Conservation (phyloP, 2,329 filamentous ascomycete species). For the Pezicula carpinea region DNA sequence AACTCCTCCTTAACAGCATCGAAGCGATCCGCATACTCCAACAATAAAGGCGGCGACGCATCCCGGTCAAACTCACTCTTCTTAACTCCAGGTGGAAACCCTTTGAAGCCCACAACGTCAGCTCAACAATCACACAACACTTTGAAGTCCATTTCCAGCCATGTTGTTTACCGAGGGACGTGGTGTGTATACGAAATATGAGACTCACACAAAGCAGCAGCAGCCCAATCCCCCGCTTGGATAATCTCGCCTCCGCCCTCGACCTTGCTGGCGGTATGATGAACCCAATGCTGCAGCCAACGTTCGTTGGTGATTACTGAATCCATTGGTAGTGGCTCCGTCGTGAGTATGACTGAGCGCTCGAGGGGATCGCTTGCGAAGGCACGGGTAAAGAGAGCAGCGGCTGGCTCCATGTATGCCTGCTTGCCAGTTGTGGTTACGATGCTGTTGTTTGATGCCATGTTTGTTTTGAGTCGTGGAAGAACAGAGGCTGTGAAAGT, state of each 20-base stretch:
- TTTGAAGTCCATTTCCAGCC: no score
- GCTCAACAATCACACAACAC: background rate
- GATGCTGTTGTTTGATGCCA: no score
- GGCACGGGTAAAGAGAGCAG: background rate
- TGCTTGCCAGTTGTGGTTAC: no score
- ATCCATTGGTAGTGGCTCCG: background rate
- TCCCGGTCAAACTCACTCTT: background rate
- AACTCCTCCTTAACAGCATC: background rate
- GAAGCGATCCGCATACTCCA: background rate
- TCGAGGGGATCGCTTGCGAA: background rate
- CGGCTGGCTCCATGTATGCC: no score
- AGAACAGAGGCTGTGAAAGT: no score
- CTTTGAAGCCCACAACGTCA: background rate
- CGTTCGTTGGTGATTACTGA: background rate
- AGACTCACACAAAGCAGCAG: background rate
- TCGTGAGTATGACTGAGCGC: background rate
- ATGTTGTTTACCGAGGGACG: no score
- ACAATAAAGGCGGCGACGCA: background rate
- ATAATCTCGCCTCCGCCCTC: background rate
- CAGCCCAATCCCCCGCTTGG: background rate
- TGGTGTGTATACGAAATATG: no score
- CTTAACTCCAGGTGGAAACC: constrained; percentile 3
- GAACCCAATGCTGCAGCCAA: background rate
- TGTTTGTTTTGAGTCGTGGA: no score
- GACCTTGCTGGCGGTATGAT: background rate